These are phyloP conservation scores for Ilyonectria mors-panacis DNA, from an alignment of 2,329 filamentous ascomycete species.

Conservation along the genomic window DNA sequence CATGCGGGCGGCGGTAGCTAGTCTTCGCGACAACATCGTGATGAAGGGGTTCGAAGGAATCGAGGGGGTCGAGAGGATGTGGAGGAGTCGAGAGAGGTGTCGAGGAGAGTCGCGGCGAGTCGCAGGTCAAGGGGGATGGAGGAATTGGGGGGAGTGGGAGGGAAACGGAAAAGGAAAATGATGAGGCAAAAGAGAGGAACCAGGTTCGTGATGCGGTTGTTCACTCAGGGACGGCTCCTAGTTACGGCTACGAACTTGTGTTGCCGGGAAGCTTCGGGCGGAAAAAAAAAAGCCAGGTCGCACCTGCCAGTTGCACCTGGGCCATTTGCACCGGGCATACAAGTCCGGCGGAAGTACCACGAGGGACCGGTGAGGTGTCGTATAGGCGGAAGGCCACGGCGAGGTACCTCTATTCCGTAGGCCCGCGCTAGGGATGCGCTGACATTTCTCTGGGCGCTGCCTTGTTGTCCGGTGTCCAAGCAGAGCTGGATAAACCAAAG, in stretches of 20 bases:
- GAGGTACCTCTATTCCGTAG: slow-evolving; percentile 3
- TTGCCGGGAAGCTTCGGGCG: slow-evolving; percentile 13
- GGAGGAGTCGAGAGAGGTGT: background rate
- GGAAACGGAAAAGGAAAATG: background rate
- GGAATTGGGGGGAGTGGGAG: slow-evolving; percentile 6
- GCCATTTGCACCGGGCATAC: slow-evolving; percentile 1
- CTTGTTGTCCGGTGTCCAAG: slow-evolving; percentile 1
- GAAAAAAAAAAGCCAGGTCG: slow-evolving; percentile 10
- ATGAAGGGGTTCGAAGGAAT: background rate
- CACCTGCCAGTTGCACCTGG: slow-evolving; percentile 5
- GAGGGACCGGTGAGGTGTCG: background rate
- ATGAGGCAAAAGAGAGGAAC: slow-evolving; percentile 6
- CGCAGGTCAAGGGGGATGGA: background rate
- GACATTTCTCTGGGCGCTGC: background rate
- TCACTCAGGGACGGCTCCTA: slow-evolving; percentile 7
- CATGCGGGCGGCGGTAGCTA: slow-evolving; percentile 60
- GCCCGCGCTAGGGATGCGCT: slow-evolving; percentile 9
- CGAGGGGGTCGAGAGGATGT: background rate
- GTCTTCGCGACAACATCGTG: slow-evolving; percentile 61
- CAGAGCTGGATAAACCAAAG: slow-evolving; percentile 2
- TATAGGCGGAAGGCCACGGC: background rate
- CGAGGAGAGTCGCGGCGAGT: slow-evolving; percentile 1
- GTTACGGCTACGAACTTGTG: background rate
- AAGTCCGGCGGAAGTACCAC: slow-evolving; percentile 10
- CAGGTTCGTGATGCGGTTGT: slow-evolving; percentile 11